Base-by-base conservation (phyloP, 2,329 filamentous ascomycete genomes). In the Colletotrichum sp. region DNA sequence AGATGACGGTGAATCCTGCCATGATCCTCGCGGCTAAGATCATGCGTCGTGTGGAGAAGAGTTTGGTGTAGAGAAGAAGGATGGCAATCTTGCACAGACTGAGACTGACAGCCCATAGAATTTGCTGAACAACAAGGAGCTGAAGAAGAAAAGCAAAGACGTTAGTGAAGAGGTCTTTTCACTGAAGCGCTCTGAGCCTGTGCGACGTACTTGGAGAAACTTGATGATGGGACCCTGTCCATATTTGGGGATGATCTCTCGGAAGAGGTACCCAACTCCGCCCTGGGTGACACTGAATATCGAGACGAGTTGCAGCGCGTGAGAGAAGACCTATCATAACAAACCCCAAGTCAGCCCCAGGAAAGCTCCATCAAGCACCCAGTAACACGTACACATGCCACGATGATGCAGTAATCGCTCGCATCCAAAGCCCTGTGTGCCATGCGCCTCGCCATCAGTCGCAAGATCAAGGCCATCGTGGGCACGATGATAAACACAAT, bases 91-190 rank as follows among this genome's bases (percentile, higher is more conserved):
- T 84, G 75, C 79, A 81, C 26, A 82, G 77, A 24, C 78, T 71
- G 26, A 84, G 80, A 34, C 80, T 81, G 26, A 81, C 28, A 2
- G 80, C 81, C 83, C 82, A 84, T 28, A 84, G 77, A 59, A 83
- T 72, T 65, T 84, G 82, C n/a, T 82, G 78, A 3, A 80, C 71
- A 6, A 80, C 55, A 30, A 79, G 73, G 24, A 79, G 70, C 79
- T 80, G 26, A 3, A 21, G 9, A 28, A 21, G n/a, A 21, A 28
- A 18, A 44, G 6, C 16, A 36, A 8, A 12, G 16, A 15, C 5
- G 52, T 60, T 12, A 62, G 65, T 26, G 12, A 52, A 12, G 5
- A 1, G 6, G 3, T 21, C 28, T 24, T 62, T 3, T 5, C 59
- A 32, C 5, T 10, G 21, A 6, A 15, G 24, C 18, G 30, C 21